phyloP scores from a whole-genome alignment of 345 rosid genomes.

The Murraya paniculata region DNA sequence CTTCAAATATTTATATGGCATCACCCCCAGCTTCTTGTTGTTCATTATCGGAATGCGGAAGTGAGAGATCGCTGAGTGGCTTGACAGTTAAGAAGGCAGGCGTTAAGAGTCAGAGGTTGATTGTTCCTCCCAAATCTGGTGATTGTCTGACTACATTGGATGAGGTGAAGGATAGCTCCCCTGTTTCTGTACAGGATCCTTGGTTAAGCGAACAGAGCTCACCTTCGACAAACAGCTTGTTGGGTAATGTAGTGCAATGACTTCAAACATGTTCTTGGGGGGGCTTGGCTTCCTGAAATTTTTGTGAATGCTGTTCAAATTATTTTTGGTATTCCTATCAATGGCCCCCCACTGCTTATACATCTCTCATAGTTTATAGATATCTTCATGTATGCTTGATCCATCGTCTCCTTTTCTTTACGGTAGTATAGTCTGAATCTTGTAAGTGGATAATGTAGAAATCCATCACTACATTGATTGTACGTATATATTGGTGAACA shows the following conservation, averaged over 20 bases:
- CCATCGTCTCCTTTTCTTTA: neutral
- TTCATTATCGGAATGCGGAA: constrained; percentile 43
- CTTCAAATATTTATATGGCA: constrained; percentile 44
- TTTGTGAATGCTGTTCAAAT: constrained; percentile 16
- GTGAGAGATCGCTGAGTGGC: constrained; percentile 39
- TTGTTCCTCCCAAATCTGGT: constrained; percentile 29
- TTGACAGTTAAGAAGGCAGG: constrained; percentile 30
- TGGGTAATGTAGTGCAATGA: constrained; percentile 52
- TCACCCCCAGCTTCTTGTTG: constrained; percentile 52
- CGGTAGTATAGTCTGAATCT: neutral
- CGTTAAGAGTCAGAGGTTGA: constrained; percentile 36
- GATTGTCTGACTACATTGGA: constrained; percentile 38
- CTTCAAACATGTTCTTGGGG: constrained; percentile 5
- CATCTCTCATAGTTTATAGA: neutral
- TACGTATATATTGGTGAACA: neutral
- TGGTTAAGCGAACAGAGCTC: constrained; percentile 91
- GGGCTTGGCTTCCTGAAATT: neutral
- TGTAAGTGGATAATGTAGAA: constrained; percentile 7
- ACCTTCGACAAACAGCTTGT: constrained; percentile 71
- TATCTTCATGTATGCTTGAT: neutral
- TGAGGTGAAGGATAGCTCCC: constrained; percentile 54
- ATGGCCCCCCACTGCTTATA: neutral
- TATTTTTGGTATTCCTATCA: neutral
- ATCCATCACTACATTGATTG: constrained; percentile 2
- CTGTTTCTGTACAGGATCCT: constrained; percentile 69